These are phyloP conservation scores for Chrysophaeum taylorii DNA, from an alignment of 352 stramenopile genomes.

Conservation along the genomic window DNA sequence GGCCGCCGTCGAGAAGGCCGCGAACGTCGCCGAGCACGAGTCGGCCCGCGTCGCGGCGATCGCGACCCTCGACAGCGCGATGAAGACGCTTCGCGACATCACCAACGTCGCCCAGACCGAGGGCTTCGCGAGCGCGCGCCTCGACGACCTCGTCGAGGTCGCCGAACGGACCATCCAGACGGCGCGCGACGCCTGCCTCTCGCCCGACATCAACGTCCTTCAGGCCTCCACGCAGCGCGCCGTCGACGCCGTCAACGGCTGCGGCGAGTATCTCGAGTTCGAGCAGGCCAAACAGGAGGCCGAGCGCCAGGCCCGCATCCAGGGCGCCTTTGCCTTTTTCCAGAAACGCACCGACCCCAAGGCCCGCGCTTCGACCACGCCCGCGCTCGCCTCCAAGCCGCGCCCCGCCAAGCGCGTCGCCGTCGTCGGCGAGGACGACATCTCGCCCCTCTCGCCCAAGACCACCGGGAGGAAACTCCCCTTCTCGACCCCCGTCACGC, in stretches of 20 bases:
- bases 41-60: background rate
- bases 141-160: background rate
- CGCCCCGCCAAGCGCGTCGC: background rate
- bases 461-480: no score
- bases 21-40: background rate
- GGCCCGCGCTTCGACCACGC: background rate
- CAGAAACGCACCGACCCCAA: slow-evolving; percentile 5
- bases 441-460: no score
- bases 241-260: slow-evolving; percentile 8
- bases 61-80: background rate
- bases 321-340: background rate
- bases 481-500: no score
- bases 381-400: background rate
- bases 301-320: slow-evolving; percentile 6
- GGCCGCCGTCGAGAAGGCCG: background rate
- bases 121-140: background rate
- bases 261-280: slow-evolving; percentile 4
- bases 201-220: background rate
- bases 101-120: background rate
- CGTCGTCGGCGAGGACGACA: no score
- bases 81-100: background rate
- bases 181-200: background rate
- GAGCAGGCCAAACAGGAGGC: background rate
- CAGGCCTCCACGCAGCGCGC: background rate
- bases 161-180: background rate